A percentile compares a stretch with the other conserved stretches of the same genome.
Conservation (phyloP, 257 asterid species). For the Striga asiatica region DNA sequence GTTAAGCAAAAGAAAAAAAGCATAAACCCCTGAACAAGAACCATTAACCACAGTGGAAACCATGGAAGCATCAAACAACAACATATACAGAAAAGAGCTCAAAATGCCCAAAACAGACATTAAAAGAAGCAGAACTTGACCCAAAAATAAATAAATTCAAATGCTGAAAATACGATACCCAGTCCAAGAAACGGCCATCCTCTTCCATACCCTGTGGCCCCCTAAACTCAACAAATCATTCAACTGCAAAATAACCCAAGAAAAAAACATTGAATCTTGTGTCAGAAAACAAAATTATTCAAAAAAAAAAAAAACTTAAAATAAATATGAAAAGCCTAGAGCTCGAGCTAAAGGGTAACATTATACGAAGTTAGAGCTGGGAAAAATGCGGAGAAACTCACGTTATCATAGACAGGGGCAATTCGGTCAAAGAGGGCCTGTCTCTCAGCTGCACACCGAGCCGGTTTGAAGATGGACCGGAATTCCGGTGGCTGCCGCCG, state of each 20-base stretch:
- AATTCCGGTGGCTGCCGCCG: conserved; percentile 13
- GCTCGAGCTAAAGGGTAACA: conserved; percentile 8
- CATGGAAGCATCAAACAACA: background rate
- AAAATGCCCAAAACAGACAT: background rate
- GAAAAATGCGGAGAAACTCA: conserved; percentile 18
- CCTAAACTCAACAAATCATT: conserved; percentile 72
- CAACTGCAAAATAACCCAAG: conserved; percentile 29
- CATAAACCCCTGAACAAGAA: too few relatives aligned
- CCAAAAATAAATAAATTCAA: background rate
- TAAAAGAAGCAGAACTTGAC: too few relatives aligned
- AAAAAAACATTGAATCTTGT: background rate
- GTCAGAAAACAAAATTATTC: background rate
- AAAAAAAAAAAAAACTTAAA: background rate
- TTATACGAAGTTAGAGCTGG: background rate
- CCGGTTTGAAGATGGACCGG: conserved; percentile 24
- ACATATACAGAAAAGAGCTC: background rate
- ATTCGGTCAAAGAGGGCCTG: conserved; percentile 67
- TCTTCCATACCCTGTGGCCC: conserved; percentile 74
- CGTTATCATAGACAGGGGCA: conserved; percentile 85
- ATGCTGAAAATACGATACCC: conserved; percentile 30
- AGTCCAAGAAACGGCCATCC: conserved; percentile 88
- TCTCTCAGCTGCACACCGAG: conserved; percentile 48
- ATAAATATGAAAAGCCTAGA: background rate
- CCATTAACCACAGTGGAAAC: too few relatives aligned
- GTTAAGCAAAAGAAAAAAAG: background rate